Evolutionary conservation across 306 rosid species (phyloP), one percentile per base, ranked within the genome.

Genomic region (Trichosanthes truncata): DNA sequence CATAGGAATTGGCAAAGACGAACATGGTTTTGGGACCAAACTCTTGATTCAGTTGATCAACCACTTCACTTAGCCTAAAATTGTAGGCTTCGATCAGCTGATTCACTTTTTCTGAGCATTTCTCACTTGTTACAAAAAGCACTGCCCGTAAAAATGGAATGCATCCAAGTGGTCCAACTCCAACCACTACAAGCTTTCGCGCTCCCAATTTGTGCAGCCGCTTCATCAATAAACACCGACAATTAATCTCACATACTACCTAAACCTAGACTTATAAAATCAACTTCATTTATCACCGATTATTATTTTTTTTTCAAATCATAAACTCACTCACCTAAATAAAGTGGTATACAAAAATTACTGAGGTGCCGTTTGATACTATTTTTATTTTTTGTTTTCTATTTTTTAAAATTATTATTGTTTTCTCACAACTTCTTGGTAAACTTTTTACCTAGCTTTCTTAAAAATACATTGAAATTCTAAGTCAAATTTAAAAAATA

Each of bases 151-250:
- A 71, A 72, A 84, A 89, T 21, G 92, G 92, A 66, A 89, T 84
- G 86, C 92, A 88, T 25, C 90, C 92, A 4, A 89, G 59, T 18
- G 90, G 90, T 61, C 87, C 92, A 71, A 89, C 23, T 36, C 89
- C 87, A 26, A 83, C 90, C 43, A 89, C 92, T 18, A 86, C 62
- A 20, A 86, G 76, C 78, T 89, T 89, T 62, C 90, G 83, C 4
- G 84, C 92, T 18, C 92, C 92, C 79, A 86, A 29, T 72, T 78
- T 83, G 4, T 84, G 83, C 45, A 86, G 23, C 51, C 85, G 82
- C 91, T 88, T 75, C 85, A 80, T 38, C 7, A 45, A 5, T n/a
- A 26, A 68, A 68, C 7, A 11, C 1, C 5, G 0, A 65, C 11
- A 9, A 66, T 63, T 17, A 63, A 31, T 63, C 20, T 0, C 71